Evolutionary conservation across 805 yeast genomes (phyloP), one percentile per base, ranked within the genome.

Genomic region (Candida methanosorbosa): DNA sequence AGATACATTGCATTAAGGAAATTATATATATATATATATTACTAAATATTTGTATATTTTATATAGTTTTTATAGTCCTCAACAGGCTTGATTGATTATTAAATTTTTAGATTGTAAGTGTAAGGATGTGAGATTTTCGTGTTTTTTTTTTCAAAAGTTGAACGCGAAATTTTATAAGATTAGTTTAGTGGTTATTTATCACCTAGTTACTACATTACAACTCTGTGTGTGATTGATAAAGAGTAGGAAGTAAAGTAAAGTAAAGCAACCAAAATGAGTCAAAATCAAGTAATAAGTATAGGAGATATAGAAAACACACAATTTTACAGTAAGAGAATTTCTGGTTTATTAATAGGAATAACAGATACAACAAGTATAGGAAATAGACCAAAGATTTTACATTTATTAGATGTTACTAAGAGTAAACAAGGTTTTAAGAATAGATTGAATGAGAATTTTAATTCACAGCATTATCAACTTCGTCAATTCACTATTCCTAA

Each of bases 61-160:
- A 20, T 25, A 24, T 20, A 18, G 20, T 31, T 21, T 22, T 21
- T 30, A 11, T 21, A 17, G 33, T 31, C 33, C 33, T 31, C 33
- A 31, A 31, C 33, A 31, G 33, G 33, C 33, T 31, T 24, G 23
- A 24, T 31, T 23, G 33, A 24, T 23, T 31, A 31, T 23, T 31
- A 18, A 11, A 27, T 8, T 21, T 9, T 8, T 21, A 21, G 23
- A 21, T 9, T 9, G 8, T 21, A 11, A 11, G 23, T 21, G 23
- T 21, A 21, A 21, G 23, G 23, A 11, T 21, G 23, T 21, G 23
- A 9, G 23, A 21, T 9, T 21, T 21, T 21, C 11, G 23, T 21
- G 11, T 21, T 21, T 21, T 11, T 21, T 11, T n/a, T n/a, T n/a
- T n/a, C n/a, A n/a, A n/a, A n/a, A n/a, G n/a, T n/a, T n/a, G n/a